Evolutionary conservation across 257 asterid species (phyloP).

Genomic region (Orobanche coerulescens): DNA sequence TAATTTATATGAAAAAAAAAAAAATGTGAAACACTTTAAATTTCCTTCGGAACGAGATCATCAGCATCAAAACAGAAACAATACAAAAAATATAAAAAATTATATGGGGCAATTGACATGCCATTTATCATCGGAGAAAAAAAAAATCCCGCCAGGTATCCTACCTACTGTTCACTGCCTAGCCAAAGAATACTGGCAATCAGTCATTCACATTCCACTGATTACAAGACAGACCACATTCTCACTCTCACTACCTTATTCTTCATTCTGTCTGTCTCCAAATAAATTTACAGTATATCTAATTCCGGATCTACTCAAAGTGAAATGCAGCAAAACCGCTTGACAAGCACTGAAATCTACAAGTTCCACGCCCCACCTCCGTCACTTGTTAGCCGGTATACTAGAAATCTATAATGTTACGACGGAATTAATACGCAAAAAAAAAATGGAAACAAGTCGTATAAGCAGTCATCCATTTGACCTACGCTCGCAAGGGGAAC

Average conservation of each 20-base stretch:
- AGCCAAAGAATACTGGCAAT: conserved; percentile 5
- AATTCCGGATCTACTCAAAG: too few species aligned
- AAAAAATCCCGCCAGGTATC: too few species aligned
- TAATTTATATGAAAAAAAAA: too few species aligned
- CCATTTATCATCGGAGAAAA: too few species aligned
- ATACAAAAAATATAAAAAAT: too few species aligned
- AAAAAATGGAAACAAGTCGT: conserved; percentile 11
- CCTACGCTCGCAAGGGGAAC: background rate
- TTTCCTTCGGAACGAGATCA: too few species aligned
- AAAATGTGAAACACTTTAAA: too few species aligned
- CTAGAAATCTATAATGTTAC: conserved; percentile 4
- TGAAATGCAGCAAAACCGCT: conserved; percentile 17
- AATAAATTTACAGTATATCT: conserved; percentile 24
- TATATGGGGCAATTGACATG: too few species aligned
- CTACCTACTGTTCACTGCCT: too few species aligned
- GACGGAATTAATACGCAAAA: conserved; percentile 3
- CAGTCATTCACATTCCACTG: too few species aligned
- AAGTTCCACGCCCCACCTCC: conserved; percentile 19
- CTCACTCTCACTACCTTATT: conserved; percentile 26
- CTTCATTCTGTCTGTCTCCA: conserved; percentile 16
- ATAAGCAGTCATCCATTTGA: conserved; percentile 14
- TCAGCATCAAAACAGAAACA: too few species aligned
- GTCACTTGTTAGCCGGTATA: conserved; percentile 20
- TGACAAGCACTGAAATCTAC: conserved; percentile 17
- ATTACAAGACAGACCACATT: background rate